Percentiles rank a stretch among this genome's conserved stretches.
Conservation (phyloP, 768 basidiomycete species). For the Coprinopsis sp. region DNA sequence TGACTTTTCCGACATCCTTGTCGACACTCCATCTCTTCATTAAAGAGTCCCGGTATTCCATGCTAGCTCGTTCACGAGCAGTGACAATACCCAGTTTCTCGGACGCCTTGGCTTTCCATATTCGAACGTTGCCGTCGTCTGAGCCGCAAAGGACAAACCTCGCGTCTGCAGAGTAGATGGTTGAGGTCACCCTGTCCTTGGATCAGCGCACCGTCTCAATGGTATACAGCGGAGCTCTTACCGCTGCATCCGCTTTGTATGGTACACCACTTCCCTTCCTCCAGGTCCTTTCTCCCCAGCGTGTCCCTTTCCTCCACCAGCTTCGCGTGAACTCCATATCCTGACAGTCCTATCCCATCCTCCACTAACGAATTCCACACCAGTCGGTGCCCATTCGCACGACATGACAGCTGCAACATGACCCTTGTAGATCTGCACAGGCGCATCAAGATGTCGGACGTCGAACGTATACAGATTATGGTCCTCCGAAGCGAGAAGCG, state of each 20-base stretch:
- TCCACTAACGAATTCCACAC: slow-evolving; percentile 92
- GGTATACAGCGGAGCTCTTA: slow-evolving; percentile 27
- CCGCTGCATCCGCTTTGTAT: slow-evolving; percentile 99
- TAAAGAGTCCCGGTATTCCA: slow-evolving; percentile 89
- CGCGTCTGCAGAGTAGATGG: slow-evolving; percentile 84
- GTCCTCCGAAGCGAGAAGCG: slow-evolving; percentile 96
- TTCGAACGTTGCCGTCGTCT: slow-evolving; percentile 90
- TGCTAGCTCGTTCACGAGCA: slow-evolving; percentile 82
- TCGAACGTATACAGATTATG: slow-evolving; percentile 99
- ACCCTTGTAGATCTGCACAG: slow-evolving; percentile 93
- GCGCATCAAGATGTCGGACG: slow-evolving; percentile 73
- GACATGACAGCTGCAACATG: slow-evolving; percentile 96
- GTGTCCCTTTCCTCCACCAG: slow-evolving; percentile 10
- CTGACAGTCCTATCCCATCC: slow-evolving; percentile 94
- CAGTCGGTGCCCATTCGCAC: slow-evolving; percentile 97
- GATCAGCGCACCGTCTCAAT: too few relatives aligned
- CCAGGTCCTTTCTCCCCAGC: slow-evolving; percentile 24
- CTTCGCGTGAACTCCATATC: slow-evolving; percentile 55
- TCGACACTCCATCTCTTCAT: slow-evolving; percentile 88
- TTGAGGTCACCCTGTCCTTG: slow-evolving; percentile 87
- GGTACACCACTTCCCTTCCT: slow-evolving; percentile 86
- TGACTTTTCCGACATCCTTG: slow-evolving; percentile 72
- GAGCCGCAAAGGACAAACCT: slow-evolving; percentile 89
- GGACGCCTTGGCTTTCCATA: slow-evolving; percentile 93
- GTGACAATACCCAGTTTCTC: slow-evolving; percentile 91